Evolutionary conservation across 108 stramenopile species (phyloP).

Genomic region (Conticribra guillardii): DNA sequence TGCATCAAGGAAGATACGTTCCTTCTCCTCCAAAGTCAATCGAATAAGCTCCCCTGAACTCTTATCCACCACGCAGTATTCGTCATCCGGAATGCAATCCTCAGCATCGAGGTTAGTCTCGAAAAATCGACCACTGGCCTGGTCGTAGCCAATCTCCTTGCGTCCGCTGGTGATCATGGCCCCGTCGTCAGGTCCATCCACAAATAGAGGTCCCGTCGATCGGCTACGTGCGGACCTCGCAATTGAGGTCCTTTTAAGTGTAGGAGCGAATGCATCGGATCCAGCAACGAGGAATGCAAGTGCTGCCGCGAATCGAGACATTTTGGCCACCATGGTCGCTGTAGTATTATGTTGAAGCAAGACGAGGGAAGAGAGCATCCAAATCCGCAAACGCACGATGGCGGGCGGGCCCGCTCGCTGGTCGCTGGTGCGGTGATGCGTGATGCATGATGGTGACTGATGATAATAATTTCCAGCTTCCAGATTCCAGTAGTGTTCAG

Average conservation of each 20-base stretch:
- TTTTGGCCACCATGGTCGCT: too few relatives aligned
- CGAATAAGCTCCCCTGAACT: slow-evolving; percentile 69
- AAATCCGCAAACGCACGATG: too few relatives aligned
- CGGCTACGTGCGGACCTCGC: slow-evolving; percentile 7
- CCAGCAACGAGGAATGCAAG: slow-evolving; percentile 28
- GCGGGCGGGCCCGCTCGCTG: too few relatives aligned
- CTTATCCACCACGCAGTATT: slow-evolving; percentile 81
- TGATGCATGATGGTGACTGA: too few relatives aligned
- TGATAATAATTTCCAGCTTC: too few relatives aligned
- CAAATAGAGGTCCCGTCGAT: slow-evolving; percentile 15
- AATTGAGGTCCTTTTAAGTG: slow-evolving; percentile 8
- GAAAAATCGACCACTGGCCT: slow-evolving; percentile 69
- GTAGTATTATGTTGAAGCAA: too few relatives aligned
- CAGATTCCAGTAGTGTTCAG: too few relatives aligned
- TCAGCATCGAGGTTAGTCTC: slow-evolving; percentile 62
- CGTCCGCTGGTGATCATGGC: slow-evolving; percentile 49
- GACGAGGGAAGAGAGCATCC: too few relatives aligned
- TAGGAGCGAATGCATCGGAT: slow-evolving; percentile 34
- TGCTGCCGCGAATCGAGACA: slow-evolving; percentile 15
- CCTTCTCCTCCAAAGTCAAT: slow-evolving; percentile 88
- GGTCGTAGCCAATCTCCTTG: slow-evolving; percentile 81
- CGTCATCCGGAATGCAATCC: slow-evolving; percentile 84
- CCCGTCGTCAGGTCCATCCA: slow-evolving; percentile 48
- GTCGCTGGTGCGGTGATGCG: too few relatives aligned
- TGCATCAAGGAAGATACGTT: slow-evolving; percentile 94